A percentile compares a stretch with the other conserved stretches of the same genome.
Conservation (phyloP, 2,329 filamentous ascomycete genomes). For the Neonectria ditissima region DNA sequence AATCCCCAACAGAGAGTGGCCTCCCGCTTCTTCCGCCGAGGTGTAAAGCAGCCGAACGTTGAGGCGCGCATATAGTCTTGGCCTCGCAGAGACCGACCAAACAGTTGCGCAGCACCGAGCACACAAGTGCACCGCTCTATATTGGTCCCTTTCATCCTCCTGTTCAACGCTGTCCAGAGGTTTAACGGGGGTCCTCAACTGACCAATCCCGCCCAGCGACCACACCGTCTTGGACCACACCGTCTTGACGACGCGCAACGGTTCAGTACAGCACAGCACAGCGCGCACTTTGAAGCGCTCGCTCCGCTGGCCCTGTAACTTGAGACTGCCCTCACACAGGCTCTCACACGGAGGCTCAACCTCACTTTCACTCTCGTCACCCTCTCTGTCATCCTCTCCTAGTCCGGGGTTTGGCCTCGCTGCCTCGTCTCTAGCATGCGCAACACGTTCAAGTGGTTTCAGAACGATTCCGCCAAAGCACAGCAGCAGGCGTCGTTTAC, state of each 20-base stretch:
- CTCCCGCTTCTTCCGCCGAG: slow-evolving; percentile 11
- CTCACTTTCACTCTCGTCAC: slow-evolving; percentile 16
- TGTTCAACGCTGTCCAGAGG: slow-evolving; percentile 23
- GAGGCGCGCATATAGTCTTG: background rate
- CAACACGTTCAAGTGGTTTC: slow-evolving; percentile 45
- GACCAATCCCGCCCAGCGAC: slow-evolving; percentile 26
- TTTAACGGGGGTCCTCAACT: slow-evolving; percentile 22
- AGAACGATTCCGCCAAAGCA: slow-evolving; percentile 42
- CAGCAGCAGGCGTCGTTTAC: slow-evolving; percentile 38
- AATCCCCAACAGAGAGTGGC: slow-evolving; percentile 4
- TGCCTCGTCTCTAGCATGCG: slow-evolving; percentile 32
- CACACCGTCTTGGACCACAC: slow-evolving; percentile 25
- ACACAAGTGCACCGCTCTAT: background rate
- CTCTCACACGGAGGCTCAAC: background rate
- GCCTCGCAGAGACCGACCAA: slow-evolving; percentile 4
- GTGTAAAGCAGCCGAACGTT: slow-evolving; percentile 1
- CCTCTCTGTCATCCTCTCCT: slow-evolving; percentile 12
- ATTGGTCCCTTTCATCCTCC: slow-evolving; percentile 8
- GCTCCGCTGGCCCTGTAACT: slow-evolving; percentile 7
- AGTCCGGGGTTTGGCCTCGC: slow-evolving; percentile 22
- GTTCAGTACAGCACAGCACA: slow-evolving; percentile 2
- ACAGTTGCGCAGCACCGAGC: slow-evolving; percentile 4
- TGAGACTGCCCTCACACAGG: slow-evolving; percentile 6
- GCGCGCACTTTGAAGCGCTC: slow-evolving; percentile 8
- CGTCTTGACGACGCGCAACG: slow-evolving; percentile 23